phyloP scores from a whole-genome alignment of 2,329 filamentous ascomycete species.

The Emmonsiellopsis sp. region DNA sequence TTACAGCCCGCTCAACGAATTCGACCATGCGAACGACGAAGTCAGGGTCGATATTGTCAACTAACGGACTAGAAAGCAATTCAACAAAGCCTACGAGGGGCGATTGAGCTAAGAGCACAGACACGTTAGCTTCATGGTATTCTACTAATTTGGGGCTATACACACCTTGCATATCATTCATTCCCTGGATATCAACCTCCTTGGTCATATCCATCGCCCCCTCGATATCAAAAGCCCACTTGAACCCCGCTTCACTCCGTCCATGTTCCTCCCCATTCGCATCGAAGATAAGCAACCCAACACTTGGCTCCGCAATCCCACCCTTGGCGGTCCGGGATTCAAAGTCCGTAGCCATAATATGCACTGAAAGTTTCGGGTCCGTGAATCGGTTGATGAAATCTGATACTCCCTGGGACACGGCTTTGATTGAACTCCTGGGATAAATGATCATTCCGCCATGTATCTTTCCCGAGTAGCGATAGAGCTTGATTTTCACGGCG shows the following conservation, averaged over 20 bases:
- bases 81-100: background rate
- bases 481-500: background rate
- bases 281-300: background rate
- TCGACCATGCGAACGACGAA: background rate
- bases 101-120: background rate
- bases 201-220: background rate
- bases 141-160: background rate
- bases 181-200: background rate
- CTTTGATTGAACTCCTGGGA: background rate
- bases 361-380: background rate
- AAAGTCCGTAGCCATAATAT: background rate
- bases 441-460: background rate
- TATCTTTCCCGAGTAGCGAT: background rate
- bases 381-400: background rate
- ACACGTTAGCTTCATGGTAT: background rate
- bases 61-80: background rate
- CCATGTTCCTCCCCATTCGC: constrained; percentile 1
- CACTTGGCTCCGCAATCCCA: background rate
- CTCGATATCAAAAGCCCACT: constrained; percentile 1
- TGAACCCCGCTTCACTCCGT: constrained; percentile 1
- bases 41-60: background rate
- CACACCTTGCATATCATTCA: background rate
- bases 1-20: background rate
- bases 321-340: background rate
- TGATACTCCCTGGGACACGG: background rate